Evolutionary conservation across 169 alveolate species (phyloP).

Genomic region (Cryptosporidium xiaoi): DNA sequence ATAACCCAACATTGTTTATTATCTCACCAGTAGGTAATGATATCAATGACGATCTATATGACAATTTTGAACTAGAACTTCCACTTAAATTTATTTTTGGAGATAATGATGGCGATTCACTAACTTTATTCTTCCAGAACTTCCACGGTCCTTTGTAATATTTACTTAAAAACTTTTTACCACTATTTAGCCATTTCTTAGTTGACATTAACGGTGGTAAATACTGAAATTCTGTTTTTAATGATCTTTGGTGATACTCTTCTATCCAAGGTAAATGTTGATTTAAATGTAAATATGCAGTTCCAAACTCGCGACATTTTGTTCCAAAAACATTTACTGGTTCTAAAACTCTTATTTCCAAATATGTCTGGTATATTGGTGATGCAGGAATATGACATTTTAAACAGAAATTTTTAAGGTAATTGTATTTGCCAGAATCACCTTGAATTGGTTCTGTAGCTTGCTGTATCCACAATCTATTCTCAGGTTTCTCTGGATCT

Average conservation of each 20-base stretch:
- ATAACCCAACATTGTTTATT: slow-evolving; percentile 8
- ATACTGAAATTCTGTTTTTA: slow-evolving; percentile 67
- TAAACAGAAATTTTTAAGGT: slow-evolving; percentile 50
- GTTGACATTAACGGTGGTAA: slow-evolving; percentile 47
- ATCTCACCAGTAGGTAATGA: slow-evolving; percentile 59
- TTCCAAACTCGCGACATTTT: slow-evolving; percentile 70
- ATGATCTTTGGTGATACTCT: slow-evolving; percentile 62
- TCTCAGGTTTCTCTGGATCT: slow-evolving; percentile 74
- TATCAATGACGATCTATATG: slow-evolving; percentile 51
- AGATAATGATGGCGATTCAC: slow-evolving; percentile 20
- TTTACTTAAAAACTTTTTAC: slow-evolving; percentile 54
- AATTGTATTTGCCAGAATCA: slow-evolving; percentile 62
- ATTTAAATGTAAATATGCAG: slow-evolving; percentile 68
- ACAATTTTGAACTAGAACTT: slow-evolving; percentile 10
- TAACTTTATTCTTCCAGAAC: slow-evolving; percentile 46
- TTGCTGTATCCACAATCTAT: slow-evolving; percentile 71
- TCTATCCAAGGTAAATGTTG: slow-evolving; percentile 74
- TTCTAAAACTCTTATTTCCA: slow-evolving; percentile 55
- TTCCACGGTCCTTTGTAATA: slow-evolving; percentile 73
- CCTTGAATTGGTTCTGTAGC: slow-evolving; percentile 68
- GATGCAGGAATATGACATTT: slow-evolving; percentile 75
- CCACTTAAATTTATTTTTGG: slow-evolving; percentile 51
- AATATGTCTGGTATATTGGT: slow-evolving; percentile 61
- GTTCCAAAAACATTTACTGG: slow-evolving; percentile 68
- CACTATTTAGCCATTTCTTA: slow-evolving; percentile 61